Evolutionary conservation across 345 rosid genomes (phyloP), one percentile per base, ranked within the genome.

Genomic region (Eutrema japonicum): DNA sequence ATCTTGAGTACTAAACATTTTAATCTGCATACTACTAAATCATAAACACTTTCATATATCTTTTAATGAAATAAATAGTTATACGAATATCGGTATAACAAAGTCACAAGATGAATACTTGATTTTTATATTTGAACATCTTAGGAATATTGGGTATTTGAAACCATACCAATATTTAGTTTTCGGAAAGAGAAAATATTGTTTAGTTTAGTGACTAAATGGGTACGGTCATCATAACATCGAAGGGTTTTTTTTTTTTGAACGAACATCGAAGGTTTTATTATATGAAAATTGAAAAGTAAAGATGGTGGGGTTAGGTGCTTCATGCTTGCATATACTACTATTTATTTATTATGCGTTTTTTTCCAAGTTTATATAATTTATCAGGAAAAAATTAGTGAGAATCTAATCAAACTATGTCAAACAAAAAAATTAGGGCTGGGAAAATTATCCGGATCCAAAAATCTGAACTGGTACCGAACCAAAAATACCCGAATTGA

Each of bases 241-340:
- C 53, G 6, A 27, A 18, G 1, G 22, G 22, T 0, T 18, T 18
- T 18, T 18, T 18, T 16, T 16, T 16, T 16, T 16, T 16, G 16
- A 16, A 16, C 16, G 16, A 16, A 16, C 16, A 18, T 18, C 22
- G 22, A 18, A 37, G 3, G 16, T 59, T 71, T 70, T 12, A 29
- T 40, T 22, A 22, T 22, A 22, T 22, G 26, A 22, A 22, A 22
- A 22, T 12, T 32, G 35, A 55, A 57, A 36, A 42, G 54, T 42
- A 32, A 62, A 49, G 38, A 72, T 43, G 63, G 64, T 63, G 76
- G 76, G 55, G 55, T 72, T 72, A 70, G 74, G 67, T 48, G 40
- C 58, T 70, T 59, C 40, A 33, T 53, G 47, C 55, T 72, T 22
- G 45, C 48, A 35, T 53, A 13, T 63, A 22, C 42, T 63, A 22